A percentile compares a stretch with the other conserved stretches of the same genome.
phyloP scores from a whole-genome alignment of 768 basidiomycete genomes.

The Leccinum subtestaceum region DNA sequence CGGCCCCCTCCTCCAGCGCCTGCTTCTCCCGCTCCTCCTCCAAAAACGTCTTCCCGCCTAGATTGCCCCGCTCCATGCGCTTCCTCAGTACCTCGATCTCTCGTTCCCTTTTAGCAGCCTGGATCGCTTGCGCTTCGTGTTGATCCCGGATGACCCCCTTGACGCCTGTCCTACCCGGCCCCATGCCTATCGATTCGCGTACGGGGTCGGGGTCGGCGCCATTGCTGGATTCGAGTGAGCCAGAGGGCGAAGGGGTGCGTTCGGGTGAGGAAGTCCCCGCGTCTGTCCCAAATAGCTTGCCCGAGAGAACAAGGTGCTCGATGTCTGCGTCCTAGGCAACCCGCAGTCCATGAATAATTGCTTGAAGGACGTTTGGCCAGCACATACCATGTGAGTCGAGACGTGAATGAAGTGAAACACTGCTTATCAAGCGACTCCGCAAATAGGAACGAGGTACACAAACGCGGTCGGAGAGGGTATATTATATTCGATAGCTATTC shows the following conservation, averaged over 20 bases:
- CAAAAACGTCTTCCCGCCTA: conserved; percentile 71
- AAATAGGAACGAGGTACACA: background rate
- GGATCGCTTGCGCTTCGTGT: conserved; percentile 59
- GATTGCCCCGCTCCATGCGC: conserved; percentile 60
- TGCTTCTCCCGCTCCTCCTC: conserved; percentile 69
- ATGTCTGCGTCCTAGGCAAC: conserved; percentile 44
- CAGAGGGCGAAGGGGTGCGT: conserved; percentile 55
- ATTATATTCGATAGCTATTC: background rate
- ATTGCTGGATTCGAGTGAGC: conserved; percentile 22
- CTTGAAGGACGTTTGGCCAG: background rate
- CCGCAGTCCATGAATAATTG: conserved; percentile 1
- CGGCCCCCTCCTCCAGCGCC: conserved; percentile 34
- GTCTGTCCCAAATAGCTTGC: conserved; percentile 62
- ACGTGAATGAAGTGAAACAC: background rate
- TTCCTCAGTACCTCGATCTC: conserved; percentile 52
- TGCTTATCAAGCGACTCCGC: conserved; percentile 19
- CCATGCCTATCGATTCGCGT: conserved; percentile 75
- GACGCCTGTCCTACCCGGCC: conserved; percentile 81
- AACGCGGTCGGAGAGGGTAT: background rate
- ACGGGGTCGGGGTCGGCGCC: conserved; percentile 25
- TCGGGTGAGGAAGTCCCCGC: conserved; percentile 60
- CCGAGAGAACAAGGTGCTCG: conserved; percentile 74
- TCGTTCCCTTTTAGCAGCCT: conserved; percentile 48
- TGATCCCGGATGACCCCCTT: conserved; percentile 86
- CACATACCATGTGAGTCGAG: conserved; percentile 16